Percentiles rank a stretch among this genome's conserved stretches.
Evolutionary conservation across 2,329 filamentous ascomycete species (phyloP).

Genomic region (Fusarium veterinarium): DNA sequence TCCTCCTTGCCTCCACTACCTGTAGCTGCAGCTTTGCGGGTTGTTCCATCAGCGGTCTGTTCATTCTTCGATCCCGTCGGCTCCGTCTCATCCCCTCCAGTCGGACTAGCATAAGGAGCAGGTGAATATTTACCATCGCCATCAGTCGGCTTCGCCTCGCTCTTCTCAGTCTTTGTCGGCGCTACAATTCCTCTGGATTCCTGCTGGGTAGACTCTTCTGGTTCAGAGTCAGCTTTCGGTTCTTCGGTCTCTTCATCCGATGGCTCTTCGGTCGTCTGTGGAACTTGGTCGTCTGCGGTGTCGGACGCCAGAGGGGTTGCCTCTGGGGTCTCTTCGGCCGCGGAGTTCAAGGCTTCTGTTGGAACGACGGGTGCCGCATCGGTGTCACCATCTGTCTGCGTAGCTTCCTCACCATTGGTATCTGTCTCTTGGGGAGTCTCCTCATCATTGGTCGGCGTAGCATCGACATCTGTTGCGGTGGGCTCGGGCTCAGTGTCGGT

Average conservation of each 20-base stretch:
- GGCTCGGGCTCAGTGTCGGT: not conserved
- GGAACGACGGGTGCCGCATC: not conserved
- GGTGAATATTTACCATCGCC: not conserved
- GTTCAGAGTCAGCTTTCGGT: not conserved
- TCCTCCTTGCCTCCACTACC: not conserved
- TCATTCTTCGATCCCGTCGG: not conserved
- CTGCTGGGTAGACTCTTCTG: not conserved
- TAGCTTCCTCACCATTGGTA: constrained; percentile 14
- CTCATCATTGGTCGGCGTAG: not conserved
- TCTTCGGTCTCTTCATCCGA: not conserved
- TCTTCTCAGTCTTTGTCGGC: not conserved
- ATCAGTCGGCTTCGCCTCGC: not conserved
- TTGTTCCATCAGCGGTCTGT: not conserved
- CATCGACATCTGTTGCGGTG: not conserved
- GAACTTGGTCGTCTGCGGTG: not conserved
- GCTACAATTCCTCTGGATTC: not conserved
- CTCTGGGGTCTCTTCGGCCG: constrained; percentile 6
- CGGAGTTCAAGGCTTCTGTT: not conserved
- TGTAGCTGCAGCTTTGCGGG: not conserved
- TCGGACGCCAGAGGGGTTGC: constrained; percentile 4
- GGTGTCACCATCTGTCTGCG: not conserved
- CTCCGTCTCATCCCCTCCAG: not conserved
- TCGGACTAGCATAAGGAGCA: not conserved
- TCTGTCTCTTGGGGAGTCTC: not conserved
- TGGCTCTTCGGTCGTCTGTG: constrained; percentile 1